Evolutionary conservation across 1,139 yeast species (phyloP), one percentile per base, ranked within the genome.

Genomic region (Entelexis sorbosivorans): DNA sequence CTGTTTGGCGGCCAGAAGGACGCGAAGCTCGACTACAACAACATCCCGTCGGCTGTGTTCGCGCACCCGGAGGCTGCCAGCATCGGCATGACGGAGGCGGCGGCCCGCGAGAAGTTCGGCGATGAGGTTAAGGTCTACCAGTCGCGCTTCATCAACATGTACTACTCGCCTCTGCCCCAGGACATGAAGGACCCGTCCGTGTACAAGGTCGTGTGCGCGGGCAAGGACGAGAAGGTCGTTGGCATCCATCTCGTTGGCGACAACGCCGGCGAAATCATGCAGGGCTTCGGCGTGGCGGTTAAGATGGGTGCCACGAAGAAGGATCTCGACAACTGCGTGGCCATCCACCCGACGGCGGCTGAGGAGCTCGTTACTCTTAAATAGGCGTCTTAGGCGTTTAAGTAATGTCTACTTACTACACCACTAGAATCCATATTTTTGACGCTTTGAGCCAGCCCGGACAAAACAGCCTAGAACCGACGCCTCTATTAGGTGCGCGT

Each of bases 1-100:
- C 71, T 91, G 56, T 91, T 89, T 66, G 96, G 96, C 24, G 85
- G 76, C 71, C 78, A 78, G 60, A 66, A 77, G 48, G 75, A 76
- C 58, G 54, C 57, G n/a, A 87, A 88, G 66, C 85, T 85, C 66
- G 96, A 88, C 66, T 93, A 82, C 68, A 69, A 66, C 45, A 84
- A 88, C 65, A 78, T 91, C 48, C 98, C 99, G 45, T 83, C 95
- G 40, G 98, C 82, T 16, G 76, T 91, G 26, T 91, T 93, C 67
- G 81, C 96, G 3, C 99, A 91, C 68, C 99, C 99, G 31, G 98
- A 91, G 70, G 94, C 93, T 17, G 98, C 96, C 50, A 77, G 94
- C 10, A 81, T 89, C 66, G 99, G 99, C 49, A 70, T 91, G 52
- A 73, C 85, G 50, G 94, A 89, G 66, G 72, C 73, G 53, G 79